Conservation (phyloP, 148 eudicot genomes). For the Cornus suecica region DNA sequence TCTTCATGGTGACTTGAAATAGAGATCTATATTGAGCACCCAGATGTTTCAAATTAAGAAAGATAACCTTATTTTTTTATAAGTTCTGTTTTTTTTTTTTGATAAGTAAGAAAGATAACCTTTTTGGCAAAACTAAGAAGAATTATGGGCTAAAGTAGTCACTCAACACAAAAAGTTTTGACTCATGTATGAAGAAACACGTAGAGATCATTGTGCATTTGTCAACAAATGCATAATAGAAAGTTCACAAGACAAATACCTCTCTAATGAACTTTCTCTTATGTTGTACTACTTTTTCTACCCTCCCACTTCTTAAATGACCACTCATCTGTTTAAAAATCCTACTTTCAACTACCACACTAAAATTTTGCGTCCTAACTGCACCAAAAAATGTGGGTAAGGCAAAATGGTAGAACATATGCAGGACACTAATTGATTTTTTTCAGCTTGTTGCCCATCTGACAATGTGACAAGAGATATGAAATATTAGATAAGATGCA, state of each 20-base stretch:
- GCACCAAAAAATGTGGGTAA: background rate
- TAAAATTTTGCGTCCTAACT: background rate
- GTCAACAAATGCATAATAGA: no score
- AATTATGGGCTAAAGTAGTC: background rate
- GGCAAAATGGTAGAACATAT: no score
- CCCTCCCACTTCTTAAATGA: background rate
- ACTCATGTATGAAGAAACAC: background rate
- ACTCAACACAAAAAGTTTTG: background rate
- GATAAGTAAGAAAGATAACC: no score
- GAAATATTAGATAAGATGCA: background rate
- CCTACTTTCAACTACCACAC: background rate
- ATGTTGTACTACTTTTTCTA: background rate
- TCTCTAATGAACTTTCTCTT: background rate
- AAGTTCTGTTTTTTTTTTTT: no score
- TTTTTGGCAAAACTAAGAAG: background rate
- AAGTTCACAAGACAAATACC: background rate
- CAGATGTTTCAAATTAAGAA: background rate
- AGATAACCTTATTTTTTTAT: background rate
- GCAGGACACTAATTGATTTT: no score
- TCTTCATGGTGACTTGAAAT: background rate
- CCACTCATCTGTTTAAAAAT: background rate
- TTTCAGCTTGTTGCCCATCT: background rate
- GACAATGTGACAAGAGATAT: background rate
- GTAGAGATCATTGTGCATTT: background rate
- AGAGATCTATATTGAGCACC: slow-evolving; percentile 1